Evolutionary conservation across 2,329 filamentous ascomycete genomes (phyloP).

Genomic region (Aspergillus brunneoviolaceus): DNA sequence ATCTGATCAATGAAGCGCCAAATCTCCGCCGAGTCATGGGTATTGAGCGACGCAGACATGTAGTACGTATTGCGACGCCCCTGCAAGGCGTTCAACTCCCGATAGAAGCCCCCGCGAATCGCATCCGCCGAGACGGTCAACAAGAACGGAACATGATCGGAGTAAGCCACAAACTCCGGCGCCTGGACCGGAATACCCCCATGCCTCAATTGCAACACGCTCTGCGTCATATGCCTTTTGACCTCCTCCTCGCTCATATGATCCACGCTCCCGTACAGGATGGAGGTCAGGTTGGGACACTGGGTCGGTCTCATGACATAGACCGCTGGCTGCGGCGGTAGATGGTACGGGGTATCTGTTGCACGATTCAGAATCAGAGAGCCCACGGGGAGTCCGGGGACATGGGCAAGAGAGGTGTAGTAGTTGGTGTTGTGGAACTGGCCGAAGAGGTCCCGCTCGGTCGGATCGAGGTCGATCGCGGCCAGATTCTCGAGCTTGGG

Average conservation of each 20-base stretch:
- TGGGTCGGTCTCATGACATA: not conserved
- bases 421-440: not conserved
- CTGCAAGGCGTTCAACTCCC: slow-evolving; percentile 41
- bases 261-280: not conserved
- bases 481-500: slow-evolving; percentile 35
- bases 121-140: slow-evolving; percentile 33
- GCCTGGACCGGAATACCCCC: not conserved
- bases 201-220: not conserved
- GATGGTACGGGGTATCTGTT: not conserved
- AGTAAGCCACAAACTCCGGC: slow-evolving; percentile 34
- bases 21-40: not conserved
- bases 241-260: not conserved
- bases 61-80: slow-evolving; percentile 46
- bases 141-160: slow-evolving; percentile 38
- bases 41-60: slow-evolving; percentile 41
- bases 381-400: not conserved
- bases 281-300: not conserved
- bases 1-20: not conserved
- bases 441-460: slow-evolving; percentile 25
- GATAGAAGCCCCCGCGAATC: slow-evolving; percentile 44
- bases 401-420: not conserved
- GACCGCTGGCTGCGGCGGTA: not conserved
- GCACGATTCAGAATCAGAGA: not conserved
- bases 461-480: slow-evolving; percentile 31
- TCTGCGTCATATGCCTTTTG: not conserved